Evolutionary conservation across 1,139 yeast genomes (phyloP).

Genomic region (Sugiyamaella castrensis): DNA sequence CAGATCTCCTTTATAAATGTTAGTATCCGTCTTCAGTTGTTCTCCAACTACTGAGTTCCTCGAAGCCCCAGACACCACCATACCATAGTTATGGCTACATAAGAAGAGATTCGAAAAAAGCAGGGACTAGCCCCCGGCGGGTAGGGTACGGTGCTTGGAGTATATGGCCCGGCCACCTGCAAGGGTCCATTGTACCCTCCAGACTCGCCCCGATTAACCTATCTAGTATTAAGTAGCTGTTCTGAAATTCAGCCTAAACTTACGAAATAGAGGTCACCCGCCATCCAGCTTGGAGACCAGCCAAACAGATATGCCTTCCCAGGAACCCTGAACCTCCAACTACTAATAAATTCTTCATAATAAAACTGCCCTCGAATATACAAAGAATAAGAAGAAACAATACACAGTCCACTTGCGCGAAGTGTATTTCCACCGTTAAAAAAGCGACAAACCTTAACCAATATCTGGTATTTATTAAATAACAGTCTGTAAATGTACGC

Average conservation of each 20-base stretch:
- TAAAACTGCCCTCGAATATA: neutral
- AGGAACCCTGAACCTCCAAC: slow-evolving; percentile 88
- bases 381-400: no score
- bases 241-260: slow-evolving; percentile 21
- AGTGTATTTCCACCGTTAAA: no score
- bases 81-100: neutral
- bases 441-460: no score
- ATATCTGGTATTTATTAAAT: no score
- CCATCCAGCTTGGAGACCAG: slow-evolving; percentile 61
- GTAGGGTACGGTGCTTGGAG: no score
- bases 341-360: slow-evolving; percentile 48
- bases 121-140: neutral
- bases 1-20: slow-evolving; percentile 12
- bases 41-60: neutral
- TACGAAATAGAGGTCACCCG: slow-evolving; percentile 61
- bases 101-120: neutral
- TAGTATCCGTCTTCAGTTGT: neutral
- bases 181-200: no score
- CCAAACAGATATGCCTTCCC: slow-evolving; percentile 68
- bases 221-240: no score
- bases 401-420: no score
- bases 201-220: no score
- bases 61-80: neutral
- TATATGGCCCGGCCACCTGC: no score
- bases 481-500: no score